Evolutionary conservation across 768 basidiomycete genomes (phyloP), one percentile per base, ranked within the genome.

Genomic region (Leccinum ochraceum): DNA sequence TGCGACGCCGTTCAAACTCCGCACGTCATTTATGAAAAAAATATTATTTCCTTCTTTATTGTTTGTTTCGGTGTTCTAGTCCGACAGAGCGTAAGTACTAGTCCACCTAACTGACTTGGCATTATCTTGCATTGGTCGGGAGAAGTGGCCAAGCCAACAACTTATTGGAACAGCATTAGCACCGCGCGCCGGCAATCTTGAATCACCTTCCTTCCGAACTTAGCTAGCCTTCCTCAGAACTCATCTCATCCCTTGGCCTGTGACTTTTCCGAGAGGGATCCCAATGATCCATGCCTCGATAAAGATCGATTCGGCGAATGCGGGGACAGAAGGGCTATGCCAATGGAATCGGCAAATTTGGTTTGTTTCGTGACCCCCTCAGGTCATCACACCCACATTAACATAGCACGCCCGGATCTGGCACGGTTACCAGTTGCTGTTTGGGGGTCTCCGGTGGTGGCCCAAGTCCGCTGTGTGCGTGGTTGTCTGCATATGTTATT

Each of bases 1-100:
- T 24, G 24, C 14, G 49, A 50, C 48, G 32, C 9, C 34, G 20
- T 46, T 67, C 17, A 57, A 57, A 60, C 66, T 51, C 67, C 62
- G 67, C 63, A 26, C 24, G 60, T 67, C 63, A 44, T 49, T 16
- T 20, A 57, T n/a, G 39, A 46, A 46, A 20, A 46, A 44, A 44
- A 2, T 16, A 39, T 34, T 34, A 39, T 39, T 6, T 39, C 39
- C 39, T 39, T 39, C 14, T 37, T 37, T 37, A 16, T 37, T 37
- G 37, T 37, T 11, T 32, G 30, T 32, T 32, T 32, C 30, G 8
- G 30, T 32, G 30, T 34, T 34, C 11, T 34, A 11, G 32, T 34
- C 32, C 32, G 32, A 30, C 28, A 11, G 32, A 32, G 10, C 32
- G 11, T 11, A 11, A 34, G 32, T 34, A 44, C 17, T 39, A 39